Percentiles rank a stretch among this genome's conserved stretches.
phyloP scores from a whole-genome alignment of 192 early-diverging fungal species.

The Phycomyces blakesleeanus region DNA sequence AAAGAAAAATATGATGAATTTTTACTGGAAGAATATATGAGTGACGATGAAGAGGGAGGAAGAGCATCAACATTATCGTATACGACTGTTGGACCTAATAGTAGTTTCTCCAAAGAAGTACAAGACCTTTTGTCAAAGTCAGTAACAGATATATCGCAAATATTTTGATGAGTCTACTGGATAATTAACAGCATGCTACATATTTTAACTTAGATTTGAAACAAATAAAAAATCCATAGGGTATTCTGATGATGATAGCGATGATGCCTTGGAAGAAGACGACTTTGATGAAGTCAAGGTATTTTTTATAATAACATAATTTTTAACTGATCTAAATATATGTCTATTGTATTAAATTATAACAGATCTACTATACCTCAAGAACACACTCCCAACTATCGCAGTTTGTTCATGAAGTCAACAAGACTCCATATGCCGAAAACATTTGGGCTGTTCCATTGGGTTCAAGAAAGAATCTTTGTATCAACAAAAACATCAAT shows the following conservation, averaged over 20 bases:
- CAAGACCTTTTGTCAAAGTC: not conserved
- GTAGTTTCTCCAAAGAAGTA: not conserved
- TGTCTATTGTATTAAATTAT: no score
- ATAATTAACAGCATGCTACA: not conserved
- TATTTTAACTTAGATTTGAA: not conserved
- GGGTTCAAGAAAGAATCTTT: constrained; percentile 79
- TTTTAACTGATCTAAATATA: no score
- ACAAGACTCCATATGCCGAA: constrained; percentile 70
- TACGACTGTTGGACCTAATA: not conserved
- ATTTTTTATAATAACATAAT: no score
- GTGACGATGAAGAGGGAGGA: constrained; percentile 40
- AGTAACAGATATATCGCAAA: no score
- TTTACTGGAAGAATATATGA: constrained; percentile 61
- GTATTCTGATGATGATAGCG: not conserved
- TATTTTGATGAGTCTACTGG: not conserved
- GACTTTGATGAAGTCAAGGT: constrained; percentile 48
- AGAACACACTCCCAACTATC: constrained; percentile 89
- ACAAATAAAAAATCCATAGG: not conserved
- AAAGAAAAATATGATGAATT: constrained; percentile 34
- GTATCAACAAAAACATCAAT: constrained; percentile 71
- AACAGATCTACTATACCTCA: constrained; percentile 63
- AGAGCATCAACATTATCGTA: constrained; percentile 4
- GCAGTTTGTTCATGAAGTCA: constrained; percentile 83
- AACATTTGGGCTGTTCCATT: constrained; percentile 62
- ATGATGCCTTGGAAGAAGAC: constrained; percentile 14